Base-by-base conservation (phyloP, 129 eudicot species). In the Solidago caesia region DNA sequence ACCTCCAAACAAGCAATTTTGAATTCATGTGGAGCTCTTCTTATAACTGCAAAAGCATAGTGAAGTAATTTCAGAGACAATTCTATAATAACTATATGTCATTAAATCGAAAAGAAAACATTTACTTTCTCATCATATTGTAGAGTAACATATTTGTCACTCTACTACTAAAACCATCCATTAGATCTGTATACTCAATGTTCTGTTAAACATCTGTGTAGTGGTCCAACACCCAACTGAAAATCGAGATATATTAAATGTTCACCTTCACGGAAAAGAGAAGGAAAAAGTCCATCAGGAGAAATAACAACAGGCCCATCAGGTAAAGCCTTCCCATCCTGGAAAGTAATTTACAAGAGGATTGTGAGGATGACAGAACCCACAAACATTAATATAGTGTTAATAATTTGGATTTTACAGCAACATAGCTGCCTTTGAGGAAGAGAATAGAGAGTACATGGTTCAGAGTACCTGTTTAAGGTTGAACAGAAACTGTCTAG, bases 21-120 rank as follows among this genome's bases (percentile, higher is more conserved):
- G 75, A 94, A 94, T 78, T 94, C 99, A 81, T 91, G 97, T 15
- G 99, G 99, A 81, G 99, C 97, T 85, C 98, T 88, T 91, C 98
- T 82, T 44, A 94, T 93, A 72, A 94, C 99, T 94, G 96, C 88
- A 86, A 74, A 82, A 65, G 41, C 68, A 72, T 79, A 45, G 74
- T 14, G 69, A 47, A 39, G 70, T 70, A 71, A 55, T 71, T 70
- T 75, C 49, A 76, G 69, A 49, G 57, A 68, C 55, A 44, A 8
- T 21, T 5, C 14, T 11, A 69, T 21, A 70, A 10, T 15, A 27
- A 76, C 25, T 6, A 10, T 45, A 8, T 14, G 8, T 14, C 14
- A 15, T 41, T 52, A 57, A 27, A 43, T 58, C 26, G 6, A 58
- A 21, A 48, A 4, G 12, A 13, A n/a, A 63, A 63, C 39, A 33